Base-by-base conservation (phyloP, 2,329 filamentous ascomycete genomes). In the Zymoseptoria ardabiliae region DNA sequence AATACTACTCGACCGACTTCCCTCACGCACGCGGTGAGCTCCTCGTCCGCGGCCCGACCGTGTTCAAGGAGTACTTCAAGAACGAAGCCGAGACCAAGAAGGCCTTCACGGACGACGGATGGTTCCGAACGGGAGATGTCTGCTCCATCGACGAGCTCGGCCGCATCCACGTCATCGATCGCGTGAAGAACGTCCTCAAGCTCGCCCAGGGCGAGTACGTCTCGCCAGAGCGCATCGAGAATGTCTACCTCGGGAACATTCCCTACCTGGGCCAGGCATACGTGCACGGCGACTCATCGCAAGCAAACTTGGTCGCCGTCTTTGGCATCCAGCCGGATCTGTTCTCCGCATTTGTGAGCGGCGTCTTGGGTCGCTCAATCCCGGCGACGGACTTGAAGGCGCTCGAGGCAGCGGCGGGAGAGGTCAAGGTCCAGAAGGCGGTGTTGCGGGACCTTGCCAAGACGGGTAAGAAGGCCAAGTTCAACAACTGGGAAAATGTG, bases 171-270 rank as follows among this genome's bases (percentile, higher is more conserved):
- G 96, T 99, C 75, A 88, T 99, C 69, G 94, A 99, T 76, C 91
- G 94, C 69, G 88, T 91, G 77, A 99, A 99, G 88, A 97, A 97
- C 76, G 90, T 99, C n/a, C 85, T 99, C 72, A 99, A 99, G 82
- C 85, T 99, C 58, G 87, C 93, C 0, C 94, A 99, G 76, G 94
- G 94, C 74, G 94, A 99, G 78, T 99, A 99, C 77, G 91, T 99
- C 70, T 96, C 92, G 1, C 94, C 94, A 13, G 94, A 99, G 78
- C 90, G 92, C 59, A 90, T 99, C 71, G 94, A 99, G 80, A 97
- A 96, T 73, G 88, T 96, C 41, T 95, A 92, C 74, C 81, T 95
- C 63, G 90, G 89, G 63, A 91, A 88, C 76, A 86, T 86, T 63
- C 87, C 84, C 65, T 86, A 92, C 67, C 78, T 97, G 23, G 83